Percentiles rank a stretch among this genome's conserved stretches.
Evolutionary conservation across 2,329 filamentous ascomycete species (phyloP).

Genomic region (Botrytis hyacinthi): DNA sequence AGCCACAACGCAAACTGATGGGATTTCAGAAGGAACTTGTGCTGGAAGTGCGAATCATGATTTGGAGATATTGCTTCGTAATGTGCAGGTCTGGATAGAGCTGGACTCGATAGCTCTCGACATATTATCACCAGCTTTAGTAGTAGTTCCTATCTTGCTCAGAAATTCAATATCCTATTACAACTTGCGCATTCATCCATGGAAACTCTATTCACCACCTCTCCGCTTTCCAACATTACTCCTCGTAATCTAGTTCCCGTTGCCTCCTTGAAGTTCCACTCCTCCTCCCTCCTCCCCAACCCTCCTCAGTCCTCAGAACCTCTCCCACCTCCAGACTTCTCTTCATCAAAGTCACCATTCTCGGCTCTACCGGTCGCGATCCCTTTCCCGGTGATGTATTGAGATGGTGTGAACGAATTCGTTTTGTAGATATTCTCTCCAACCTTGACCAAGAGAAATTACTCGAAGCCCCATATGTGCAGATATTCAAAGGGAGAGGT

Average conservation of each 20-base stretch:
- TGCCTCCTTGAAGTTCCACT: not conserved
- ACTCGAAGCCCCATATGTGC: not conserved
- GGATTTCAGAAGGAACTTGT: too few species aligned
- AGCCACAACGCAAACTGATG: not conserved
- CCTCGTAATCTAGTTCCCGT: not conserved
- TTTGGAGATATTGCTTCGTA: not conserved
- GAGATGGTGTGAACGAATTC: not conserved
- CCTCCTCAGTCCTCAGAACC: not conserved
- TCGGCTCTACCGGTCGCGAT: not conserved
- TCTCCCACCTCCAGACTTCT: not conserved
- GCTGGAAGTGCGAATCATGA: not conserved
- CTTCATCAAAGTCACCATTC: not conserved
- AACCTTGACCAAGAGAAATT: too few species aligned
- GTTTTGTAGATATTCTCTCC: not conserved
- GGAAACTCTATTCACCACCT: not conserved
- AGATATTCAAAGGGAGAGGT: slow-evolving; percentile 21
- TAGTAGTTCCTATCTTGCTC: too few species aligned
- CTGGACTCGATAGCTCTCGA: not conserved
- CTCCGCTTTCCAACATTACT: too few species aligned
- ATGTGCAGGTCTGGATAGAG: not conserved
- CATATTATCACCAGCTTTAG: not conserved
- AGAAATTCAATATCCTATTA: not conserved
- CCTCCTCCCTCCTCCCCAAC: not conserved
- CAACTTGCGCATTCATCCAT: not conserved
- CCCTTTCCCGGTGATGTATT: not conserved